Evolutionary conservation across 495 filamentous ascomycete species (phyloP).

Genomic region (Pseudoneurospora amorphoporcata): DNA sequence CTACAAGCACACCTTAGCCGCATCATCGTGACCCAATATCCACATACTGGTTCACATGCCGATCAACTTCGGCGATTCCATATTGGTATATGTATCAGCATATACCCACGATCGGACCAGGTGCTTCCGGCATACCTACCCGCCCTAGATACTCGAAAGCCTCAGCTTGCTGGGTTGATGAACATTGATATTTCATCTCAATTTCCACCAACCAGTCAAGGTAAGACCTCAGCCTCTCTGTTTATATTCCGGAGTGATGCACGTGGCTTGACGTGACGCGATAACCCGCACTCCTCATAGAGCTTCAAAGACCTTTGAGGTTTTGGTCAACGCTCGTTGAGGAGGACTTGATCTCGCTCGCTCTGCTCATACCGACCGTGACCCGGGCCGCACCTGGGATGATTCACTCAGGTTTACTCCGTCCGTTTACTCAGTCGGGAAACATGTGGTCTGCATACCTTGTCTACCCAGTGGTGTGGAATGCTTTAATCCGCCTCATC

Average conservation of each 20-base stretch:
- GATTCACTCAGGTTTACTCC: background rate
- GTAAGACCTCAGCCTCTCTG: background rate
- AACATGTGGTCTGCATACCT: background rate
- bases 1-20: background rate
- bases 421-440: background rate
- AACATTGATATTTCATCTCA: background rate
- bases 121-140: background rate
- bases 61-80: background rate
- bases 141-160: background rate
- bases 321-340: background rate
- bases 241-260: background rate
- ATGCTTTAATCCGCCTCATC: background rate
- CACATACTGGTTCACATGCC: background rate
- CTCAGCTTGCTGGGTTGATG: background rate
- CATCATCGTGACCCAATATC: background rate
- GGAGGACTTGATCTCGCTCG: background rate
- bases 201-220: background rate
- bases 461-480: background rate
- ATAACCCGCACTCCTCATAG: background rate
- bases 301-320: background rate
- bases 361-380: background rate
- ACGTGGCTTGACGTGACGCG: background rate
- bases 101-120: background rate
- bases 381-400: background rate
- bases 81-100: background rate